Percentiles rank a stretch among this genome's conserved stretches.
phyloP scores from a whole-genome alignment of 257 asterid species.

The Mitragyna speciosa region DNA sequence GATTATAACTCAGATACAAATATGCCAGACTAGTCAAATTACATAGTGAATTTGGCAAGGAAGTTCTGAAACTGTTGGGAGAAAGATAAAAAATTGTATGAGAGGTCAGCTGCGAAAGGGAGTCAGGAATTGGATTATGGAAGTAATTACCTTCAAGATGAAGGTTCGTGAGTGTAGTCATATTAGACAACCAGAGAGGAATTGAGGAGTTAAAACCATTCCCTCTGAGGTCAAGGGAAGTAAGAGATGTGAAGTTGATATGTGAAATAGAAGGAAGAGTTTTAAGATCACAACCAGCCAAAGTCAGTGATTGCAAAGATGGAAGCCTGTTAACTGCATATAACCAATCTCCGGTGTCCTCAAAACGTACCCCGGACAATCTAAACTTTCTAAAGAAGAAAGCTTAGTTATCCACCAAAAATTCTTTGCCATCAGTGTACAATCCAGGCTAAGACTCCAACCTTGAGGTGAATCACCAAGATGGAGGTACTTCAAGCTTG shows the following conservation, averaged over 20 bases:
- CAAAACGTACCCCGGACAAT: background rate
- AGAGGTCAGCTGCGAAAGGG: background rate
- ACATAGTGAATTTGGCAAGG: background rate
- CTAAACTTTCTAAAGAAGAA: constrained; percentile 18
- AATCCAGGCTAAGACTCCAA: background rate
- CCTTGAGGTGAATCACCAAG: constrained; percentile 15
- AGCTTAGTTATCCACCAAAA: constrained; percentile 20
- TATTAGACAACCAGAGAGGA: constrained; percentile 23
- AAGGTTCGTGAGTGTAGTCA: constrained; percentile 6
- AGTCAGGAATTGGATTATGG: constrained; percentile 9
- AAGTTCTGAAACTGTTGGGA: background rate
- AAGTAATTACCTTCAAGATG: constrained; percentile 13
- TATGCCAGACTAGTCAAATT: constrained; percentile 8
- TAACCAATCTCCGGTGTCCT: constrained; percentile 14
- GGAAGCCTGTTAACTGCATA: constrained; percentile 20
- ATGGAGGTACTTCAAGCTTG: constrained; percentile 18
- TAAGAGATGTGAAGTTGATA: constrained; percentile 20
- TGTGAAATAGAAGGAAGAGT: constrained; percentile 15
- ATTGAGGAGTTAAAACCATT: constrained; percentile 12
- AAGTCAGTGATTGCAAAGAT: constrained; percentile 3
- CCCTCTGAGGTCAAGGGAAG: constrained; percentile 10
- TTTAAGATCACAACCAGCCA: background rate
- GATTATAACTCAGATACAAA: background rate
- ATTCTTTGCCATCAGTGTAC: constrained; percentile 4
- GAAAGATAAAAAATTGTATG: constrained; percentile 10